These are phyloP conservation scores for Ceratobasidium sp. DNA, from an alignment of 1,284 basidiomycete genomes.

Conservation along the genomic window DNA sequence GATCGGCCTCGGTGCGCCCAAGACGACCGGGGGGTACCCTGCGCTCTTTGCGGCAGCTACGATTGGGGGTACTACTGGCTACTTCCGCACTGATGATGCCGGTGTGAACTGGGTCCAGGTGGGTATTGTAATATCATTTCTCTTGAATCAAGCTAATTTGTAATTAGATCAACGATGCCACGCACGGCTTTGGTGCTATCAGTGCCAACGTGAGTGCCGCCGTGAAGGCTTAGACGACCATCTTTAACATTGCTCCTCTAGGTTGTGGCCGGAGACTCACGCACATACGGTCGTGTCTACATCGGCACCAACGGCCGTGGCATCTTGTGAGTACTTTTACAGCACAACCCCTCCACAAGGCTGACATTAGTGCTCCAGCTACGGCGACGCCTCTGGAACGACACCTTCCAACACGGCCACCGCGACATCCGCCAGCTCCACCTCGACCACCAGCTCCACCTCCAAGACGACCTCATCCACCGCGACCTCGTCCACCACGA, in stretches of 20 bases:
- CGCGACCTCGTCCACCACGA: background rate
- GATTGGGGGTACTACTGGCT: slow-evolving; percentile 61
- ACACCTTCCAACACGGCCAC: slow-evolving; percentile 24
- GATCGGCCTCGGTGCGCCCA: slow-evolving; percentile 67
- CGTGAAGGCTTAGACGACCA: slow-evolving; percentile 63
- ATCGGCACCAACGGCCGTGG: slow-evolving; percentile 73
- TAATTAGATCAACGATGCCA: slow-evolving; percentile 65
- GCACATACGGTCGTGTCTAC: slow-evolving; percentile 59
- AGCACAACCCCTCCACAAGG: too few relatives aligned
- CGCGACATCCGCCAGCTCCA: background rate
- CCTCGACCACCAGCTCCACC: background rate
- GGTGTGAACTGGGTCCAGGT: slow-evolving; percentile 65
- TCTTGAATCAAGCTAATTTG: background rate
- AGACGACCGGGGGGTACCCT: slow-evolving; percentile 63
- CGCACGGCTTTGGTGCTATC: slow-evolving; percentile 69
- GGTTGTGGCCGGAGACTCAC: slow-evolving; percentile 21
- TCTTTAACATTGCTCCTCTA: background rate
- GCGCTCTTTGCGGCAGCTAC: slow-evolving; percentile 67
- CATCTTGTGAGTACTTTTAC: slow-evolving; percentile 57
- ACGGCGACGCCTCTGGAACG: slow-evolving; percentile 52
- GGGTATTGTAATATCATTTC: background rate
- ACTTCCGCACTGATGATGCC: slow-evolving; percentile 68
- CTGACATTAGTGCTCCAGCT: slow-evolving; percentile 50
- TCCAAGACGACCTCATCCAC: background rate
- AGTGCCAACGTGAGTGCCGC: slow-evolving; percentile 57